Evolutionary conservation across 129 eudicot species (phyloP).

Genomic region (Arctium minus): DNA sequence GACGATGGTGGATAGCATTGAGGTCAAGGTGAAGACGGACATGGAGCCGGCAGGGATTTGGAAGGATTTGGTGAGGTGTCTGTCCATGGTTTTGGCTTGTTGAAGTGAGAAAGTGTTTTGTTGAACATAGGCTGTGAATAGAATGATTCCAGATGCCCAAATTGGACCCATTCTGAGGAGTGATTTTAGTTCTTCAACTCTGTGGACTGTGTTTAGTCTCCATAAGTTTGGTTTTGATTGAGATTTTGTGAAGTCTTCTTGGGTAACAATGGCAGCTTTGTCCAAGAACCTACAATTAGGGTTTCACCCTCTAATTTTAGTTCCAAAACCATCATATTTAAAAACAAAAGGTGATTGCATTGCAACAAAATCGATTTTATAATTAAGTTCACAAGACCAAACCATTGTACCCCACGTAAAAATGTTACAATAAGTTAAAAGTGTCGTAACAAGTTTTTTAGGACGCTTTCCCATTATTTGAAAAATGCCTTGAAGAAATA

Average conservation of each 20-base stretch:
- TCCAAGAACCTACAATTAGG: conserved; percentile 61
- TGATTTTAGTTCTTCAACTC: conserved; percentile 85
- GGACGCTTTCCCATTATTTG: background rate
- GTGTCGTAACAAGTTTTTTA: background rate
- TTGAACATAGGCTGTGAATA: conserved; percentile 77
- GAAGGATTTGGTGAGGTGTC: conserved; percentile 68
- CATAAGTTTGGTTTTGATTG: conserved; percentile 57
- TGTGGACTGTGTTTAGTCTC: conserved; percentile 77
- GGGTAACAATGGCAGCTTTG: conserved; percentile 81
- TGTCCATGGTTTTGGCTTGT: conserved; percentile 81
- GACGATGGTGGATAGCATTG: conserved; percentile 62
- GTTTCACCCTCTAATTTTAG: background rate
- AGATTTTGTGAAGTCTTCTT: conserved; percentile 48
- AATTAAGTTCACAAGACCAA: background rate
- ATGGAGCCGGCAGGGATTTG: conserved; percentile 86
- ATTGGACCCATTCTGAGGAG: conserved; percentile 83
- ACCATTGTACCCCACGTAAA: background rate
- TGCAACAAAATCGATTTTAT: background rate
- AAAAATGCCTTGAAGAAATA: no score
- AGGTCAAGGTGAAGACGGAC: conserved; percentile 67
- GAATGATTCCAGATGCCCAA: conserved; percentile 86
- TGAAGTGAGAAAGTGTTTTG: conserved; percentile 78
- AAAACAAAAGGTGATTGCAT: no score
- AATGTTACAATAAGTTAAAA: background rate
- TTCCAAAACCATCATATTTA: background rate